Base-by-base conservation (phyloP, 2,329 filamentous ascomycete species). In the Neofusicoccum laricinum region DNA sequence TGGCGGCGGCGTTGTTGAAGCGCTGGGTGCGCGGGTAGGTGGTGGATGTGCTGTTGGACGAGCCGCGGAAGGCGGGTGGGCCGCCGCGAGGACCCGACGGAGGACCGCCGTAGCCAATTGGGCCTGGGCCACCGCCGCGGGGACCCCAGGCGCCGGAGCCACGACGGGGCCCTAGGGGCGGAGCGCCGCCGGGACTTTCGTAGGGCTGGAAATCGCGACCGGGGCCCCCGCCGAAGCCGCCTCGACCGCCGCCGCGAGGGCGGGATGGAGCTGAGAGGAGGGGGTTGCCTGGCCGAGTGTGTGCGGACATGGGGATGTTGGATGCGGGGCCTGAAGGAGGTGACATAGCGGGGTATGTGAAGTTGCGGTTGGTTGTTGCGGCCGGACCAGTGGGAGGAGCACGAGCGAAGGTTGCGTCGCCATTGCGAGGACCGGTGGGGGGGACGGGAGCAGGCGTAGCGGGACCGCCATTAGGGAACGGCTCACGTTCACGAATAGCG, bases 21-120 rank as follows among this genome's bases (percentile, higher is more conserved):
- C 80, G 79, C 70, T 80, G 79, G 1, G 78, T 78, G 30, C 80
- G 79, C 10, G 80, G 79, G 61, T 81, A 82, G 0, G 80, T 81
- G 1, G 77, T 79, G 11, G 77, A 75, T 2, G 79, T 78, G 61
- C 73, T 77, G 65, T 78, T 81, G 68, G 71, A 76, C 5, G 75
- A 77, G 30, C 77, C 79, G 41, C 80, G 76, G 69, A 78, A 79
- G 12, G 76, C 71, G 14, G 71, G 67, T 5, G 71, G 66, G n/a
- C 72, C 67, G 38, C 75, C 65, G 7, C 64, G 67, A 40, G 76
- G 76, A 2, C 76, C 76, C 25, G 75, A 71, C 69, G 76, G 75
- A 25, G 76, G 68, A 17, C 70, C 71, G 10, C 68, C 69, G 46
- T 67, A 46, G 68, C 69, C 32, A 11, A 36, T 36, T 25, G 46